A percentile compares a stretch with the other conserved stretches of the same genome.
Evolutionary conservation across 768 basidiomycete species (phyloP).

Genomic region (Leccinum truebloodii): DNA sequence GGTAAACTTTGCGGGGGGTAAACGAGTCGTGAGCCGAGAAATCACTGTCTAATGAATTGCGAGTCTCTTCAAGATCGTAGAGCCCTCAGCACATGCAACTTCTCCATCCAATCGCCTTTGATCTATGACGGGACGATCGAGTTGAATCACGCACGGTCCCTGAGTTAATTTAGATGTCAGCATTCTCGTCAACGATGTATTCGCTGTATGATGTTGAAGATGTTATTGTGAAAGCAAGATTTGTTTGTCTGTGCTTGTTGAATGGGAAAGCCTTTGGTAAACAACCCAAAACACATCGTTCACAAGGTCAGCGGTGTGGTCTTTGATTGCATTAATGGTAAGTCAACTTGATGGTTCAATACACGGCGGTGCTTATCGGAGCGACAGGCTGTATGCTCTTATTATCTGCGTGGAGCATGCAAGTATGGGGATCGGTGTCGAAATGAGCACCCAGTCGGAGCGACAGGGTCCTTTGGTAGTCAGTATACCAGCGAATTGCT

Average conservation of each 20-base stretch:
- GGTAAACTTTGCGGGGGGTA: neutral
- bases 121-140: too few relatives aligned
- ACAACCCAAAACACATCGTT: slow-evolving; percentile 5
- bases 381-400: slow-evolving; percentile 57
- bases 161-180: too few relatives aligned
- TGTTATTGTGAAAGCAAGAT: too few relatives aligned
- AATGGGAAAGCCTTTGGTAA: slow-evolving; percentile 16
- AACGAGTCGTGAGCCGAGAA: too few relatives aligned
- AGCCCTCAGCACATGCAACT: neutral
- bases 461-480: slow-evolving; percentile 52
- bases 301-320: neutral
- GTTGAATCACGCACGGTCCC: too few relatives aligned
- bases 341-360: neutral
- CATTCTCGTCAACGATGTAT: too few relatives aligned
- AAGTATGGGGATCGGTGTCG: slow-evolving; percentile 65
- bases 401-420: slow-evolving; percentile 63
- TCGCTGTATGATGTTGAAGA: too few relatives aligned
- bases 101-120: too few relatives aligned
- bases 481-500: slow-evolving; percentile 29
- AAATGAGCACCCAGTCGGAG: slow-evolving; percentile 56
- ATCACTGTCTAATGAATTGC: too few relatives aligned
- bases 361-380: slow-evolving; percentile 3
- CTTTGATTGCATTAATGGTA: slow-evolving; percentile 15
- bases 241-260: slow-evolving; percentile 20
- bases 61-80: neutral